phyloP scores from a whole-genome alignment of 2,329 filamentous ascomycete species.

The Botrytis pseudocinerea region DNA sequence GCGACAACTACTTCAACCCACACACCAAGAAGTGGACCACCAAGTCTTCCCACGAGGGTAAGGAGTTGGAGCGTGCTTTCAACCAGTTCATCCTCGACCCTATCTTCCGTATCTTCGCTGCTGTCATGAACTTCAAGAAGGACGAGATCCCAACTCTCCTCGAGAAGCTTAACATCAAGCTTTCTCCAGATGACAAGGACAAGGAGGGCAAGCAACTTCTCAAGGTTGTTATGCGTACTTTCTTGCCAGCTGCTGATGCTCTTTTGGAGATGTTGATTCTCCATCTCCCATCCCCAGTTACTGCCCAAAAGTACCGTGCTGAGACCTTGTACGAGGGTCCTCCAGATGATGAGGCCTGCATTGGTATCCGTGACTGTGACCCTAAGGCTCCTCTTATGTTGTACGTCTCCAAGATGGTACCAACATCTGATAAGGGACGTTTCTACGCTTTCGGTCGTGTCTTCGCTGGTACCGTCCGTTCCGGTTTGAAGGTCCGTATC shows the following conservation, averaged over 20 bases:
- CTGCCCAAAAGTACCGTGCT: constrained; percentile 94
- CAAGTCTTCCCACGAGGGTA: constrained; percentile 77
- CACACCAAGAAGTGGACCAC: constrained; percentile 99
- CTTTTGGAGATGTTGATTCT: constrained; percentile 99
- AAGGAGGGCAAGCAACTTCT: constrained; percentile 97
- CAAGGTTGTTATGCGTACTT: constrained; percentile 98
- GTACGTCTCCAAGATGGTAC: constrained; percentile 99
- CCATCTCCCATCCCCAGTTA: constrained; percentile 93
- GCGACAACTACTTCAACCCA: constrained; percentile 99
- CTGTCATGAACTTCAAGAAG: constrained; percentile 98
- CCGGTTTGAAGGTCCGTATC: constrained; percentile 99
- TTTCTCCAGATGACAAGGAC: constrained; percentile 79
- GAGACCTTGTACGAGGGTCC: constrained; percentile 99
- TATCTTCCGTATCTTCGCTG: constrained; percentile 98
- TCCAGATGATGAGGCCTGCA: constrained; percentile 83
- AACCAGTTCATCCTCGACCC: constrained; percentile 99
- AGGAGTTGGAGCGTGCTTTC: constrained; percentile 95
- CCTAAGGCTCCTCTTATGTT: constrained; percentile 98
- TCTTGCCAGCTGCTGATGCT: constrained; percentile 96
- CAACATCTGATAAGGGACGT: constrained; percentile 98
- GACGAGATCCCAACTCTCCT: constrained; percentile 82
- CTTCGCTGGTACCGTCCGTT: constrained; percentile 96
- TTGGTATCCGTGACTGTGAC: constrained; percentile 98
- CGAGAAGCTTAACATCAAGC: constrained; percentile 94
- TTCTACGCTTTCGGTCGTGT: constrained; percentile 99